Base-by-base conservation (phyloP, 208 protist species). In the Crithidia fasciculata region DNA sequence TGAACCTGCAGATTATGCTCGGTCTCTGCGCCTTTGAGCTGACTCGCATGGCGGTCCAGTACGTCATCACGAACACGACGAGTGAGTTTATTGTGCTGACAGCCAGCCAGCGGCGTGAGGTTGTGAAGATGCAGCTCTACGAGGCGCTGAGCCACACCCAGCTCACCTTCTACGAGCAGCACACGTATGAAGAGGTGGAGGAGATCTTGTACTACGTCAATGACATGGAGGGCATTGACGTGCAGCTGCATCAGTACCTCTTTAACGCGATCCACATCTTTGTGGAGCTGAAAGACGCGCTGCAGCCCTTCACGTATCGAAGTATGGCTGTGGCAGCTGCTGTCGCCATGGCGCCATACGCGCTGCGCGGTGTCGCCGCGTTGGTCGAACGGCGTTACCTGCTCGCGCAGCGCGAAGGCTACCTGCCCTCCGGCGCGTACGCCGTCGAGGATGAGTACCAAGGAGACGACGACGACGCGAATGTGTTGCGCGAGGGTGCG, bases 201-300 rank as follows among this genome's bases (percentile, higher is more conserved):
- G 71, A 83, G 59, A 81, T 94, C 10, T 19, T 91, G 2, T 91
- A 86, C 79, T 94, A 91, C 76, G 79, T 84, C 10, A 88, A 85
- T 75, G 89, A 94, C 78, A 80, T 94, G 66, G 89, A 94, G 70
- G 89, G 89, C 59, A 79, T 94, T 13, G 89, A 94, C 61, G 84
- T 94, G 37, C 82, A 90, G 47, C 62, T 94, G 18, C 80, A 91
- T 55, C 75, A 85, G 44, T 88, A 82, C 66, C 66, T 87, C 64
- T 78, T 87, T 37, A 61, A 78, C 54, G 37, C 81, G 0, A 63
- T 85, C 56, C 76, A 81, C 58, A 68, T 74, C 13, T 47, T 79
- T 18, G 54, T 72, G 19, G 41, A 76, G 12, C 56, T 81, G 10
- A 49, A 47, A 3, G 66, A 80, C 55, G 68, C 78, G n/a, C 58